A percentile compares a stretch with the other conserved stretches of the same genome.
Conservation (phyloP, 2,329 filamentous ascomycete species). For the Gnomoniopsis sp. region DNA sequence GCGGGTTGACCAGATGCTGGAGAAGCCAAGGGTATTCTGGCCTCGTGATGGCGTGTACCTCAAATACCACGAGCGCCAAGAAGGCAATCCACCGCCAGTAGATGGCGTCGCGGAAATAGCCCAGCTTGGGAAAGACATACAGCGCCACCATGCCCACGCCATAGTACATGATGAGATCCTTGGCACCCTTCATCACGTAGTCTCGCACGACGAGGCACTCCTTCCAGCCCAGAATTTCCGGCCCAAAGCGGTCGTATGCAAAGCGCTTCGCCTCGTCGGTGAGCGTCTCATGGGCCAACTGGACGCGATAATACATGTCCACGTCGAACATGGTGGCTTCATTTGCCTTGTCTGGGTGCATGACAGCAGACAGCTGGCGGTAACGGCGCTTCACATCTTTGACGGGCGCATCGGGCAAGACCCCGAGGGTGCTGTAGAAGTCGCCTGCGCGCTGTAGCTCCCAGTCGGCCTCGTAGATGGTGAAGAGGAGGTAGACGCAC, state of each 20-base stretch:
- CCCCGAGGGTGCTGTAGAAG: conserved; percentile 75
- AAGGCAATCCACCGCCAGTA: conserved; percentile 64
- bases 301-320: conserved; percentile 74
- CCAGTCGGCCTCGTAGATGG: conserved; percentile 87
- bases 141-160: conserved; percentile 52
- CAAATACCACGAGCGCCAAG: conserved; percentile 50
- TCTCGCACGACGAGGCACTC: conserved; percentile 68
- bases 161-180: conserved; percentile 60
- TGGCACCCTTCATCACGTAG: conserved; percentile 65
- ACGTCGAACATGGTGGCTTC: conserved; percentile 31
- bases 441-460: conserved; percentile 64
- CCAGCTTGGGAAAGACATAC: conserved; percentile 59
- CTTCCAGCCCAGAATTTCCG: conserved; percentile 64
- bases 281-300: conserved; percentile 78
- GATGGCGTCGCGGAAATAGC: conserved; percentile 64
- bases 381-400: conserved; percentile 80
- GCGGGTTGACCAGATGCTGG: conserved; percentile 40
- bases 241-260: conserved; percentile 86
- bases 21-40: conserved; percentile 47
- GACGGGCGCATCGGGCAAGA: conserved; percentile 67
- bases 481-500: conserved; percentile 80
- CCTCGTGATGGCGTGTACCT: conserved; percentile 54
- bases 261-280: conserved; percentile 74
- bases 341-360: conserved; percentile 80
- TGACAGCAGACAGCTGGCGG: conserved; percentile 65